Evolutionary conservation across 805 yeast genomes (phyloP).

Genomic region (Komagataella kurtzmanii): DNA sequence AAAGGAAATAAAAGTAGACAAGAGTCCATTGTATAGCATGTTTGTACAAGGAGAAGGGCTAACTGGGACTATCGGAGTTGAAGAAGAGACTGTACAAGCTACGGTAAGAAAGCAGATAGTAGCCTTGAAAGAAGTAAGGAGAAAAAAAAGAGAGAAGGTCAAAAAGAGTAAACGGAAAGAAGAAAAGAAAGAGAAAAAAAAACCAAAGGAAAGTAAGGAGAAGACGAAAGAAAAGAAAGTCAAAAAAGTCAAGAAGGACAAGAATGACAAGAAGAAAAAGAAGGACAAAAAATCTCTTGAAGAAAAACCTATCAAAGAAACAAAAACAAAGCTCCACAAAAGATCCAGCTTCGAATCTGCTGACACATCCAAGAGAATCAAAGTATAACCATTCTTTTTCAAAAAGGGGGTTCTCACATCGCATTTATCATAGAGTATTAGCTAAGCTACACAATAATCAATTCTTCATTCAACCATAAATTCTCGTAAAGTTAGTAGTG

Average conservation of each 20-base stretch:
- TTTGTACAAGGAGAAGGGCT: slow-evolving; percentile 83
- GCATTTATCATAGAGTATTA: neutral
- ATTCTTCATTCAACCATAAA: too few relatives aligned
- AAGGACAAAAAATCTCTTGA: slow-evolving; percentile 4
- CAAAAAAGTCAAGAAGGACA: slow-evolving; percentile 8
- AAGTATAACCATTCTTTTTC: neutral
- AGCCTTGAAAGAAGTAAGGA: slow-evolving; percentile 13
- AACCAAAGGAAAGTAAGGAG: slow-evolving; percentile 9
- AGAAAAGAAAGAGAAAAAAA: slow-evolving; percentile 10
- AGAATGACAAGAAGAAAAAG: slow-evolving; percentile 10
- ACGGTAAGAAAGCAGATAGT: slow-evolving; percentile 16
- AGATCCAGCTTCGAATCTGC: neutral
- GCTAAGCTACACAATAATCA: neutral
- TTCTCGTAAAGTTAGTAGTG: too few relatives aligned
- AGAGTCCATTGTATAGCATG: slow-evolving; percentile 70
- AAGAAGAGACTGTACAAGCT: slow-evolving; percentile 3
- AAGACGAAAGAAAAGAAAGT: slow-evolving; percentile 12
- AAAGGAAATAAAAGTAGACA: slow-evolving; percentile 30
- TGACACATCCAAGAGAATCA: neutral
- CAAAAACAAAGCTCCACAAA: neutral
- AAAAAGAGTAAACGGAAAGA: slow-evolving; percentile 10
- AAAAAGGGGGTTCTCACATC: too few relatives aligned
- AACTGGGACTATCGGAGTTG: slow-evolving; percentile 49
- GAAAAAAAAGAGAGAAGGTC: slow-evolving; percentile 11
- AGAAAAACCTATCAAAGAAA: slow-evolving; percentile 2